Percentiles rank a stretch among this genome's conserved stretches.
These are phyloP conservation scores for Hibiscus syriacus DNA, from an alignment of 345 rosid species.

Conservation along the genomic window DNA sequence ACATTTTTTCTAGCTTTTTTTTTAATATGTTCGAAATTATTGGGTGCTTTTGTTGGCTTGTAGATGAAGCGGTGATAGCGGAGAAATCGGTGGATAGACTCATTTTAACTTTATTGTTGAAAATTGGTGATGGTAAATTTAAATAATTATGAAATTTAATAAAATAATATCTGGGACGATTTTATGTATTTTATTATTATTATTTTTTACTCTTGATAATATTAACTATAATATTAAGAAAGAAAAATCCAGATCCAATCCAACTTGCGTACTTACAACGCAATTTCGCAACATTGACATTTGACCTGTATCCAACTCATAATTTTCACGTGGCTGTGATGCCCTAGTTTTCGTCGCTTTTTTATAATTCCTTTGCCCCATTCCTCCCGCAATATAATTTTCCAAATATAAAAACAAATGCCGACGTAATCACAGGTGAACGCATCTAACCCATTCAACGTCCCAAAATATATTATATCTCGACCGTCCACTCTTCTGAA, in stretches of 20 bases:
- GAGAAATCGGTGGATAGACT: too few relatives aligned
- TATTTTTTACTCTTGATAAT: too few relatives aligned
- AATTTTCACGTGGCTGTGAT: not conserved
- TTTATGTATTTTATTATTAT: too few relatives aligned
- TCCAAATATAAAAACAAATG: not conserved
- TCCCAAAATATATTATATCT: slow-evolving; percentile 6
- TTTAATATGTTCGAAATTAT: too few relatives aligned
- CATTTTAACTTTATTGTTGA: too few relatives aligned
- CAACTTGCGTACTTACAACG: slow-evolving; percentile 2
- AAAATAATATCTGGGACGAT: too few relatives aligned
- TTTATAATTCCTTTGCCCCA: not conserved
- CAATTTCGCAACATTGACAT: not conserved
- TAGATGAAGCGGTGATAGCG: too few relatives aligned
- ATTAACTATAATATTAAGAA: not conserved
- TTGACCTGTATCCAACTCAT: not conserved
- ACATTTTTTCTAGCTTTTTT: too few relatives aligned
- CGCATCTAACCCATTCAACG: slow-evolving; percentile 20
- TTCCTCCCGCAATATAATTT: not conserved
- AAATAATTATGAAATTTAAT: too few relatives aligned
- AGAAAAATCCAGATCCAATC: not conserved
- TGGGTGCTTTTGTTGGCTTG: too few relatives aligned
- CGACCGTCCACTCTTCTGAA: slow-evolving; percentile 20
- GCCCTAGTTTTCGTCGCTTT: not conserved
- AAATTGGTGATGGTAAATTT: too few relatives aligned
- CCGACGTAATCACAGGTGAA: slow-evolving; percentile 6